Evolutionary conservation across 1,139 yeast species (phyloP), one percentile per base, ranked within the genome.

Genomic region (Suhomyces guaymorum): DNA sequence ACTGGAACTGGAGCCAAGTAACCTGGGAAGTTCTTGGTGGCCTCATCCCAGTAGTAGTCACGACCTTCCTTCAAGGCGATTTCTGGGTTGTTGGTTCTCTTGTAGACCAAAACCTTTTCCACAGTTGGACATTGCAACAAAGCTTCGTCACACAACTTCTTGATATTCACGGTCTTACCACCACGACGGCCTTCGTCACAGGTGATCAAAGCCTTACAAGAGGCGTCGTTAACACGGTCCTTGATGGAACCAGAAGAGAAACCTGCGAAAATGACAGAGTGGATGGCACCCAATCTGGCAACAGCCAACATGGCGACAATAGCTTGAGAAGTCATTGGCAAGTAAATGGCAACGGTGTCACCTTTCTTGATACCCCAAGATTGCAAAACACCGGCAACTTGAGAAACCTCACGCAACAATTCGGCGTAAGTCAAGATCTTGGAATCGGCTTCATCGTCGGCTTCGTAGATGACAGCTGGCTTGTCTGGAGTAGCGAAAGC

Each of bases 311-410:
- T 82, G 46, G 98, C 90, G 49, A 92, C 75, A 41, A 92, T 78
- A 34, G 97, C 96, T 64, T 89, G 96, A 37, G 97, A 88, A 44
- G 88, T 89, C 97, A 92, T 92, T 57, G 98, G 98, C 68, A 92
- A 70, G 67, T 92, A 92, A 48, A 92, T 83, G 43, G 97, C 97
- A 42, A 92, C 97, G 27, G 95, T 87, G 60, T 92, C 98, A 59
- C 98, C 97, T 63, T 87, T 87, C 49, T 71, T 64, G 53, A 92
- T 82, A 44, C 97, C 97, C 88, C 95, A 87, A 36, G 81, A 72
- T 55, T 77, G 66, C 59, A 92, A 76, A 22, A 89, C 87, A 54
- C 90, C 95, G 15, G 97, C 96, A 33, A 87, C 87, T 56, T 82
- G 79, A 49, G 88, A 83, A 26, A 92, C 96, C 57, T 88, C 90